Base-by-base conservation (phyloP, 352 stramenopile genomes). In the Phytophthora uliginosa region DNA sequence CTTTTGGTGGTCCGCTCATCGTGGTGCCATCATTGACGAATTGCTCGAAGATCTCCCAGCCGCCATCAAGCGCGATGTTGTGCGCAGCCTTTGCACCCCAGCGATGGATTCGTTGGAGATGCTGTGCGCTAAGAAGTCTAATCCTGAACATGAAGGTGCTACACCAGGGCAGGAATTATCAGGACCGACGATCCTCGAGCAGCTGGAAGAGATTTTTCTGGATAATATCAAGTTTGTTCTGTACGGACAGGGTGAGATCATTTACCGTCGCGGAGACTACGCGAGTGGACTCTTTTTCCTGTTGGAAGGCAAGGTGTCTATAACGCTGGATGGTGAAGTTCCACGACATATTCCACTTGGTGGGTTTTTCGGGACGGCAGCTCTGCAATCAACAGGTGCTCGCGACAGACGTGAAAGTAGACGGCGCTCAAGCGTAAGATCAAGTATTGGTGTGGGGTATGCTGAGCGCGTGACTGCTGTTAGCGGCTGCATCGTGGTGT, bases 1-100 rank as follows among this genome's bases (percentile, higher is more conserved):
- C 52, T 92, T 86, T 20, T 92, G 85, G 85, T 91, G 85, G 85
- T 88, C 83, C 15, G 71, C 83, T 6, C 85, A 92, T 47, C 81
- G 85, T 9, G 83, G 85, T 9, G 83, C 85, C 17, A 87, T 90
- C 51, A 84, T 93, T 47, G 81, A 83, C 38, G 78, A 91, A 24
- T 57, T 93, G 9, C 59, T 93, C 7, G 47, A 85, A 8, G 84
- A 93, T 34, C 73, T 93, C 2, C 85, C 85, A 0, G 63, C 59
- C 22, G 79, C 61, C 10, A 89, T 91, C 52, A 88, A 91, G 47
- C 76, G 79, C 4, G 84, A 91, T 36, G 89, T 93, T 17, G 65
- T 86, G 3, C 71, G 71, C 2, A 91, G 84, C 42, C 91, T 93
- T 31, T 93, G 82, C 36, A 70, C 73, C 12, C 76, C 84, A 15